A percentile compares a stretch with the other conserved stretches of the same genome.
Evolutionary conservation across 306 rosid species (phyloP).

Genomic region (Dalbergia cochinchinensis): DNA sequence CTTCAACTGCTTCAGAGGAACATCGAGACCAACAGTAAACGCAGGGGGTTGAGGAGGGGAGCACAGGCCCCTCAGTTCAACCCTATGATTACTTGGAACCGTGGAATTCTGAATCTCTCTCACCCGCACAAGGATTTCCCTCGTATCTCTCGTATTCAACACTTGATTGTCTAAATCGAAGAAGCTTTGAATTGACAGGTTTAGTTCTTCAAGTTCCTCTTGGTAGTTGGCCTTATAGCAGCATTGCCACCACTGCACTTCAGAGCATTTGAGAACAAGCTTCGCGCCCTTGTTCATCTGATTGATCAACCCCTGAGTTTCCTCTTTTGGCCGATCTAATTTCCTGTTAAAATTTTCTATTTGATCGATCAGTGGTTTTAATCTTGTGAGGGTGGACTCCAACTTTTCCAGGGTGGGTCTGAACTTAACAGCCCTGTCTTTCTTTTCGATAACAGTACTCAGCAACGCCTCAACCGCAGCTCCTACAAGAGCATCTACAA

Average conservation of each 20-base stretch:
- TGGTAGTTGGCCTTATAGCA: slow-evolving; percentile 39
- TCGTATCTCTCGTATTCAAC: slow-evolving; percentile 27
- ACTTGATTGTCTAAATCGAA: slow-evolving; percentile 34
- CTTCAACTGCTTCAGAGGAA: slow-evolving; percentile 59
- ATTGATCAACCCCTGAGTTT: slow-evolving; percentile 15
- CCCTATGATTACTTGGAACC: slow-evolving; percentile 15
- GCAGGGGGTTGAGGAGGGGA: slow-evolving; percentile 50
- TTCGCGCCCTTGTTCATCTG: slow-evolving; percentile 38
- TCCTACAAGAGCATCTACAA: slow-evolving; percentile 39
- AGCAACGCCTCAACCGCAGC: slow-evolving; percentile 33
- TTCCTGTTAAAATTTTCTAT: slow-evolving; percentile 23
- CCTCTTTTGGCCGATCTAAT: slow-evolving; percentile 41
- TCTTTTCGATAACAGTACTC: slow-evolving; percentile 8
- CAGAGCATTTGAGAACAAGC: slow-evolving; percentile 50
- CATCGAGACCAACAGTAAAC: slow-evolving; percentile 61
- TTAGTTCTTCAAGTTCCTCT: slow-evolving; percentile 48
- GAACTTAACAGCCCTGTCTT: slow-evolving; percentile 36
- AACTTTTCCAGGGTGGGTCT: slow-evolving; percentile 37
- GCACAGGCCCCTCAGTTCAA: slow-evolving; percentile 39
- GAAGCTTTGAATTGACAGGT: slow-evolving; percentile 27
- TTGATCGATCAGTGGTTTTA: slow-evolving; percentile 39
- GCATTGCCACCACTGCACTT: slow-evolving; percentile 50
- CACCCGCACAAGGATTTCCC: slow-evolving; percentile 3
- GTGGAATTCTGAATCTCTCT: neutral
- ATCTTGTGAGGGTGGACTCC: slow-evolving; percentile 8